Evolutionary conservation across 208 protist species (phyloP), one percentile per base, ranked within the genome.

Genomic region (Novymonas esmeraldas): DNA sequence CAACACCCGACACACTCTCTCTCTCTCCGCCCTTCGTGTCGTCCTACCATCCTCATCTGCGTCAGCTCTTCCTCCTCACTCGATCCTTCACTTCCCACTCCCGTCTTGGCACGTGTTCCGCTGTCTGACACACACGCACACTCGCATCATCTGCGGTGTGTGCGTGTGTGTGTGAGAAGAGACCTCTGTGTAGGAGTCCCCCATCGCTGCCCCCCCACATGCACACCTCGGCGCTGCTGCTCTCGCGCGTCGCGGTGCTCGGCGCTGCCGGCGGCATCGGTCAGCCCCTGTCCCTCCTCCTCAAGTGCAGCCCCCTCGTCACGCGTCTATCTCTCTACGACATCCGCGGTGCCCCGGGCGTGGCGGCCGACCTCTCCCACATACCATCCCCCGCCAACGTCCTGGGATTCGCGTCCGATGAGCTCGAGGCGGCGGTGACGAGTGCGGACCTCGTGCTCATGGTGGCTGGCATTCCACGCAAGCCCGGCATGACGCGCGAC

Each of bases 211-310:
- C n/a, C n/a, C n/a, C n/a, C n/a, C n/a, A 31, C n/a, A 76, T 76
- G 70, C 62, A 39, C 29, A 16, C 33, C 34, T 76, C 70, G 20
- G 20, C 54, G 24, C 6, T 44, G 20, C 31, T 58, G 44, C 48
- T 63, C 16, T 57, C 45, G 3, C 70, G 39, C 45, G 95, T 98
- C 26, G 93, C 92, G 39, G 93, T 99, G 2, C 82, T 99, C 57
- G 97, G 97, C 41, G 96, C 94, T 42, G 94, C 89, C 22, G 97
- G 97, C 71, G 98, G 98, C 61, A 99, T 99, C 69, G 98, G 98
- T 42, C 97, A 98, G 86, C 95, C 98, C 18, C 84, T 99, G 16
- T 96, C 95, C 5, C 78, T 99, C 39, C 90, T 99, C 6, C 50
- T 98, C 51, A 98, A 98, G 74, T 77, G 66, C 67, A 78, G 74